Evolutionary conservation across 345 rosid species (phyloP), one percentile per base, ranked within the genome.

Genomic region (Citrus hindsii): DNA sequence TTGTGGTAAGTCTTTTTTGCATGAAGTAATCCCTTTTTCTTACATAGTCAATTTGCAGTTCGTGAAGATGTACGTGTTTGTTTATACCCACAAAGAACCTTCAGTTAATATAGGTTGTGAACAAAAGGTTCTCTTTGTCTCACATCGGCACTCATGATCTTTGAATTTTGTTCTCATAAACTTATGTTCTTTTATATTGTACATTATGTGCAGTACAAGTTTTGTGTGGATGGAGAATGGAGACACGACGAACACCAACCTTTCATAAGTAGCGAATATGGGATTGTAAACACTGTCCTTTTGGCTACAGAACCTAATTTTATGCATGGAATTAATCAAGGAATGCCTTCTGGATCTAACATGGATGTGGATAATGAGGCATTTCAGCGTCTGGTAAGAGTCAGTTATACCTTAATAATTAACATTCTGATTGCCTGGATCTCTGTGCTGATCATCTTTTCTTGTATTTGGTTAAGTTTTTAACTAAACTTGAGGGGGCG

Each of bases 171-270:
- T 67, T 37, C 8, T 21, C 55, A 38, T 74, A 69, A 35, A 30
- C 80, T 58, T 66, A 38, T 74, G 38, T 80, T 10, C 77, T 56
- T 55, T 73, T 21, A 3, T 63, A 32, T 33, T 71, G 37, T 66
- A 46, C 48, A 37, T 75, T 73, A 46, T 56, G 38, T 82, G 87
- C 90, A 92, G 97, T 92, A 65, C 82, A 92, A 90, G 79, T 92
- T 92, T 78, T 80, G 73, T 53, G 92, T 92, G 48, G 97, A 92
- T 79, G 92, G 92, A 81, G 89, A 90, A 69, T 90, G 92, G 97
- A 82, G 84, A 76, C 87, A 90, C 9, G 97, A 92, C 75, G 90
- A 92, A 73, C 86, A 80, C 70, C 90, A 82, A 77, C 86, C 89
- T 55, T 77, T 37, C 74, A 84, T 77, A 27, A 80, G 65, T 79